Conservation (phyloP, 202 grass and related monocot genomes). For the Tripidium arundinaceum region DNA sequence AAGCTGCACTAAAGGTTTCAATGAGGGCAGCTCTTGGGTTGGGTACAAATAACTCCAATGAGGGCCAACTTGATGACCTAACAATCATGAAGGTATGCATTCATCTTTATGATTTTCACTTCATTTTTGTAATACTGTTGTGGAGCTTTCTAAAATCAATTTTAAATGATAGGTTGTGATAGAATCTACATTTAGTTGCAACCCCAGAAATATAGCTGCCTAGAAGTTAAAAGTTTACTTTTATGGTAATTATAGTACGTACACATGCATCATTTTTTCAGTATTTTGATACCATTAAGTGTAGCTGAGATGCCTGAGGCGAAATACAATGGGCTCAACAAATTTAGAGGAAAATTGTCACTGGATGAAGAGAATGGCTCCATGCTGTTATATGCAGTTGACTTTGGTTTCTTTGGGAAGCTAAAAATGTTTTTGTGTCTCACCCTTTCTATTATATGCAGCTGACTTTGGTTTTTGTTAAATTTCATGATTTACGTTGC, state of each 20-base stretch:
- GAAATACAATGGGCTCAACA: neutral
- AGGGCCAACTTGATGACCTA: slow-evolving; percentile 85
- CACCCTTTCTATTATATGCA: slow-evolving; percentile 12
- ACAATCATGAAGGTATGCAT: slow-evolving; percentile 78
- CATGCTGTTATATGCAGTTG: neutral
- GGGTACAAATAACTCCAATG: slow-evolving; percentile 51
- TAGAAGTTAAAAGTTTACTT: slow-evolving; percentile 4
- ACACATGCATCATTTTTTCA: neutral
- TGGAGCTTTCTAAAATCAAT: neutral
- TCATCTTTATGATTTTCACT: slow-evolving; percentile 20
- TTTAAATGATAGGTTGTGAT: slow-evolving; percentile 13
- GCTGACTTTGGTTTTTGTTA: too few species aligned
- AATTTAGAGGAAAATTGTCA: neutral
- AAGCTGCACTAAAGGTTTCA: slow-evolving; percentile 42
- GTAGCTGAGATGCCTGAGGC: slow-evolving; percentile 13
- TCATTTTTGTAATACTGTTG: neutral
- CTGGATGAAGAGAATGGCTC: neutral
- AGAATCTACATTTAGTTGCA: neutral
- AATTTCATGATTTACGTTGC: slow-evolving; percentile 8
- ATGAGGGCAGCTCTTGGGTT: slow-evolving; percentile 77
- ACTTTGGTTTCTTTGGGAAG: slow-evolving; percentile 6
- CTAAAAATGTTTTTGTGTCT: neutral
- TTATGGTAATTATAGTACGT: slow-evolving; percentile 2
- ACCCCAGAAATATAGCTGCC: neutral
- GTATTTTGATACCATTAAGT: neutral